Evolutionary conservation across 2,329 filamentous ascomycete genomes (phyloP).

Genomic region (Penicillium sp.): DNA sequence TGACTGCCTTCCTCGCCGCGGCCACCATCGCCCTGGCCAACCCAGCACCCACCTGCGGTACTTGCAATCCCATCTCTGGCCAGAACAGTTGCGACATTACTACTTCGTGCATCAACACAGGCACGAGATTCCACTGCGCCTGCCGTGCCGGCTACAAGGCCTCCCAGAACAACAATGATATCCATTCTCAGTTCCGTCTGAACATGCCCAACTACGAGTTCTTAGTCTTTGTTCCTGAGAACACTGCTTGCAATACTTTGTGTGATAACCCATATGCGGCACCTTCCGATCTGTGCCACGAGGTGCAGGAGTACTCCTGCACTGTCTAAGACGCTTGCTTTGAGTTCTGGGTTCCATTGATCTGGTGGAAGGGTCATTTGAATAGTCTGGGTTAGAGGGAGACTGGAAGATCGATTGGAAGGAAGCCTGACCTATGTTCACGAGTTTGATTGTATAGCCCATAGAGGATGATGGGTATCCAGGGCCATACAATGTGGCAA

Average conservation of each 20-base stretch:
- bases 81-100: conserved; percentile 51
- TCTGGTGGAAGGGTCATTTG: not conserved
- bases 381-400: not conserved
- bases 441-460: not conserved
- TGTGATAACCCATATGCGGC: conserved; percentile 43
- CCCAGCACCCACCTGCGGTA: conserved; percentile 38
- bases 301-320: conserved; percentile 43
- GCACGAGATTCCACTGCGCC: conserved; percentile 49
- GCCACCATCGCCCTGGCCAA: conserved; percentile 32
- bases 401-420: not conserved
- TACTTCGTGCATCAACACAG: conserved; percentile 54
- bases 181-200: conserved; percentile 46
- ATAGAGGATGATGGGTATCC: not conserved
- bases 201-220: conserved; percentile 48
- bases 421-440: no score
- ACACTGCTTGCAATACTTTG: conserved; percentile 44
- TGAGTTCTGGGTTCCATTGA: not conserved
- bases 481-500: conserved; percentile 1
- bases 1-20: conserved; percentile 36
- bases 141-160: conserved; percentile 52
- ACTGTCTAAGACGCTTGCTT: conserved; percentile 29
- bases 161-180: conserved; percentile 37
- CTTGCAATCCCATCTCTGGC: conserved; percentile 49
- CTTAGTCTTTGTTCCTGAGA: conserved; percentile 47
- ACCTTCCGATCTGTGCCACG: conserved; percentile 41